phyloP scores from a whole-genome alignment of 73 alveolate genomes.

The Effrenium voratum region DNA sequence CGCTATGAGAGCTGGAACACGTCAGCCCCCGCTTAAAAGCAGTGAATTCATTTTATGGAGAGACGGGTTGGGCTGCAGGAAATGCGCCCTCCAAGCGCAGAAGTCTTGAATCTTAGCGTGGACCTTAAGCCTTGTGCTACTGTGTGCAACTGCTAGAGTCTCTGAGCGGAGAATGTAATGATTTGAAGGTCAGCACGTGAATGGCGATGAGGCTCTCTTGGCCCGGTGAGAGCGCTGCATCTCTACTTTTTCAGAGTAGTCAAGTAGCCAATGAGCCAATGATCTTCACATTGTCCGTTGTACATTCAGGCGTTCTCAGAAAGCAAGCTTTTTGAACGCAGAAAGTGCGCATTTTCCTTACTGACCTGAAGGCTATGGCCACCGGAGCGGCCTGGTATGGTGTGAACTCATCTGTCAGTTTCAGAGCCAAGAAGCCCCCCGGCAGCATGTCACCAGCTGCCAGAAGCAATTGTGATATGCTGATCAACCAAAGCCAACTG shows the following conservation, averaged over 20 bases:
- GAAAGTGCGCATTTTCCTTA: no score
- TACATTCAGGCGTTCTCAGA: no score
- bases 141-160: not conserved
- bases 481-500: no score
- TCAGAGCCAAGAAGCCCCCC: slow-evolving; percentile 31
- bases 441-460: not conserved
- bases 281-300: no score
- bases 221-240: no score
- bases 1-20: no score
- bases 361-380: slow-evolving; percentile 59
- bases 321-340: no score
- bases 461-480: not conserved
- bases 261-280: no score
- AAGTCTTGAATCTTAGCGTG: not conserved
- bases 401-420: slow-evolving; percentile 56
- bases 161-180: not conserved
- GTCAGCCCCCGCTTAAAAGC: no score
- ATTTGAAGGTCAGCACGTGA: slow-evolving; percentile 42
- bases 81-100: not conserved
- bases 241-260: no score
- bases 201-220: slow-evolving; percentile 59
- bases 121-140: not conserved
- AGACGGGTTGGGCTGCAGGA: no score
- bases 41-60: no score
- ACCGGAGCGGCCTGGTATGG: slow-evolving; percentile 68